Evolutionary conservation across 2,329 filamentous ascomycete genomes (phyloP), one percentile per base, ranked within the genome.

Genomic region (Pseudogymnoascus sp.): DNA sequence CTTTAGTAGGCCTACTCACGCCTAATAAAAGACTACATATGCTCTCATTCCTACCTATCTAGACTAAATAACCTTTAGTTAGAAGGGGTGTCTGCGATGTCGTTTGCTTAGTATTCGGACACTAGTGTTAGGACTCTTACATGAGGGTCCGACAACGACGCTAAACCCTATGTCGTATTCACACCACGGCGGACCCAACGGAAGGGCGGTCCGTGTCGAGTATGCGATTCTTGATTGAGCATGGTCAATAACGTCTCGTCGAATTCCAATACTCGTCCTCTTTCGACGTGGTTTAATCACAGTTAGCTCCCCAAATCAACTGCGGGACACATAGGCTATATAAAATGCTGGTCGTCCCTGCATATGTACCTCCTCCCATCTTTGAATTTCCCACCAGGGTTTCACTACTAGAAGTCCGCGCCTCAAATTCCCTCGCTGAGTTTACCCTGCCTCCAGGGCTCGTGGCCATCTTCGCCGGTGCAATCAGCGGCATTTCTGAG

Each of bases 391-490:
- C 23, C n/a, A 40, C 21, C 8, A 66, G 59, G 63, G 65, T 62
- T 16, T 59, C 63, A 14, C 65, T 62, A 12, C 12, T 37, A 3
- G 37, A 53, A 14, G 61, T 67, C 31, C 31, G 46, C 25, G 21
- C 63, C 18, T 62, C 66, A 0, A 67, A 66, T 46, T 34, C 65
- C 34, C 65, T 18, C 6, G 63, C 66, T 16, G 9, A 62, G 3
- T 40, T 61, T 12, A 36, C 23, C 18, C 28, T 79, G 1, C 75
- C 75, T 7, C 38, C 71, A 1, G 71, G 74, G 11, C 72, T 81
- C 9, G 76, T 80, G 11, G 80, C 77, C 16, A 75, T 82, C 63
- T 82, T 83, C 65, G 76, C 79, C 12, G 80, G 81, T 14, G 80
- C 71, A 18, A 82, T 80, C 2, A 79, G 73, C 34, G 80, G 81